Evolutionary conservation across 1,284 basidiomycete genomes (phyloP).

Genomic region (Trametes pubescens): DNA sequence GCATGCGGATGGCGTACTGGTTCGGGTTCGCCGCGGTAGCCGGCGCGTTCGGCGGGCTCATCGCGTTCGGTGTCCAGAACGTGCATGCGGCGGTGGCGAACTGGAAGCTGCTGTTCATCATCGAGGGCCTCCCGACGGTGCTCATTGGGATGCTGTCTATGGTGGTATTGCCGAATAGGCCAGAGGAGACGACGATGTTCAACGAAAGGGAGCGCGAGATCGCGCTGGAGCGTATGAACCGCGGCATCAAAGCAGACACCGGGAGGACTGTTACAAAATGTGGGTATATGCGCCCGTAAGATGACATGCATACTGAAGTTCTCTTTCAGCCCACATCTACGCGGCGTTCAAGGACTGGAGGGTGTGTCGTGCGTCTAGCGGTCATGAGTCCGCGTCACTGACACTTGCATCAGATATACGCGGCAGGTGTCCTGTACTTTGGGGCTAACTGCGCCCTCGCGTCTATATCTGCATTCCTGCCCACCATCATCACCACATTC

Average conservation of each 20-base stretch:
- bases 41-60: constrained; percentile 79
- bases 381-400: neutral
- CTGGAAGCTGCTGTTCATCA: constrained; percentile 79
- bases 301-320: neutral
- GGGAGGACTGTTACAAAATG: constrained; percentile 72
- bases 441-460: constrained; percentile 83
- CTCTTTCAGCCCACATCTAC: constrained; percentile 59
- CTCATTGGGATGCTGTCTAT: constrained; percentile 72
- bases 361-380: constrained; percentile 46
- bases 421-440: constrained; percentile 73
- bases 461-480: constrained; percentile 84
- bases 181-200: constrained; percentile 77
- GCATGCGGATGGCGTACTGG: constrained; percentile 78
- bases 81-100: constrained; percentile 57
- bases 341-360: constrained; percentile 79
- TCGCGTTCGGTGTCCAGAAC: constrained; percentile 77
- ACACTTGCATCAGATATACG: neutral
- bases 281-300: constrained; percentile 40
- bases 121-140: constrained; percentile 79
- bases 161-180: constrained; percentile 77
- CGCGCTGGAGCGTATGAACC: constrained; percentile 78
- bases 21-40: constrained; percentile 83
- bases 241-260: constrained; percentile 71
- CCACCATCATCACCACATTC: constrained; percentile 82
- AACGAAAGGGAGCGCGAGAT: constrained; percentile 77